Evolutionary conservation across 2,329 filamentous ascomycete genomes (phyloP), one percentile per base, ranked within the genome.

Genomic region (Didymella keratinophila): DNA sequence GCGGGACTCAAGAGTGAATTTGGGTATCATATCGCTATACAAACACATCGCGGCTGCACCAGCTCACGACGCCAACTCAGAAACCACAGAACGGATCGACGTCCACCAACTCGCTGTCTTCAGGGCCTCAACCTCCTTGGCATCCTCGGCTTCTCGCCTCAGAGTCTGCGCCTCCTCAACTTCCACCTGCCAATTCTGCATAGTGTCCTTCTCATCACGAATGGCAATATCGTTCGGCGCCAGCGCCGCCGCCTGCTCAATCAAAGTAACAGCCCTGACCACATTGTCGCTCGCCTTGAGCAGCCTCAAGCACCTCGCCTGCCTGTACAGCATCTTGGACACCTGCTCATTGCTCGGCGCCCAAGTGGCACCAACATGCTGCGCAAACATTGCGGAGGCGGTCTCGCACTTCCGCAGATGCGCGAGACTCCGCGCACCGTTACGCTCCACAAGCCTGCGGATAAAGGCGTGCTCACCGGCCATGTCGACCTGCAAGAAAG

Each of bases 401-500:
- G 60, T 64, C 43, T 67, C 65, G 57, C 68, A 70, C 37, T 63
- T 70, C 52, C 55, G 58, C 49, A 70, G 43, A 42, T 69, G 63
- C 11, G 56, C 56, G n/a, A 64, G 23, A 4, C 62, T 58, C 4
- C 55, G 23, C 5, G 37, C 56, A 7, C 66, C 68, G 21, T 69
- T 70, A 18, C 65, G 56, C 28, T 59, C 52, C 1, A 65, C 36
- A 5, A 62, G 46, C 0, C 41, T 43, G 2, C 27, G 48, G 1
- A 30, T 51, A 4, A 39, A 39, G 0, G 56, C 54, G 0, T 54
- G 25, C 12, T 63, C 52, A 18, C 48, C 52, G 5, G 60, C 62
- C 67, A 70, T 70, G 37, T 70, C 68, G 30, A 69, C 54, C 20
- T 70, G 68, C 37, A 70, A 39, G 25, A 70, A 70, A 4, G 67